phyloP scores from a whole-genome alignment of 768 basidiomycete genomes.

The Pisolithus tinctorius region DNA sequence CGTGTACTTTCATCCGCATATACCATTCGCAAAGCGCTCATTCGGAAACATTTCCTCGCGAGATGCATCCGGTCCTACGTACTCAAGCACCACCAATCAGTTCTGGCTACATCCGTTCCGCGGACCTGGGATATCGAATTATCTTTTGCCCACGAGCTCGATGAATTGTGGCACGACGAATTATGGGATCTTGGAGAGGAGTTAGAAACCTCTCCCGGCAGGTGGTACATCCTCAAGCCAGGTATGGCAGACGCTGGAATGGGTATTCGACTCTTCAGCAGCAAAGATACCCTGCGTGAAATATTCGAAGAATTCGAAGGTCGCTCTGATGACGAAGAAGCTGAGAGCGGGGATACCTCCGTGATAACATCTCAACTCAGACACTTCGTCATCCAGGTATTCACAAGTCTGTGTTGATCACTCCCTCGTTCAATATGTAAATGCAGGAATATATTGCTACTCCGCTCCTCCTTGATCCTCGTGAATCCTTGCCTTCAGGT shows the following conservation, averaged over 20 bases:
- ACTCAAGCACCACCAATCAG: slow-evolving; percentile 59
- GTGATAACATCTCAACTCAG: slow-evolving; percentile 83
- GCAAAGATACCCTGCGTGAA: slow-evolving; percentile 56
- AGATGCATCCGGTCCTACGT: slow-evolving; percentile 64
- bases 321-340: slow-evolving; percentile 41
- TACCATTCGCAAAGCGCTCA: slow-evolving; percentile 86
- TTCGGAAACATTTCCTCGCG: slow-evolving; percentile 90
- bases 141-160: slow-evolving; percentile 87
- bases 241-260: slow-evolving; percentile 96
- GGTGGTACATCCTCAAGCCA: slow-evolving; percentile 96
- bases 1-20: slow-evolving; percentile 72
- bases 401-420: slow-evolving; percentile 1
- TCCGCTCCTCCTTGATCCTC: slow-evolving; percentile 75
- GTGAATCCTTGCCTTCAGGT: slow-evolving; percentile 30
- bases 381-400: slow-evolving; percentile 93
- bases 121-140: slow-evolving; percentile 81
- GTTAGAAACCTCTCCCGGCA: slow-evolving; percentile 39
- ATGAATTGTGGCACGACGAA: slow-evolving; percentile 90
- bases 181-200: slow-evolving; percentile 75
- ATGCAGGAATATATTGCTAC: slow-evolving; percentile 75
- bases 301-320: slow-evolving; percentile 83
- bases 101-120: slow-evolving; percentile 53
- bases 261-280: slow-evolving; percentile 88
- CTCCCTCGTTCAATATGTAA: background rate
- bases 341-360: slow-evolving; percentile 36